phyloP scores from a whole-genome alignment of 768 basidiomycete genomes.

The Amanita thiersii region DNA sequence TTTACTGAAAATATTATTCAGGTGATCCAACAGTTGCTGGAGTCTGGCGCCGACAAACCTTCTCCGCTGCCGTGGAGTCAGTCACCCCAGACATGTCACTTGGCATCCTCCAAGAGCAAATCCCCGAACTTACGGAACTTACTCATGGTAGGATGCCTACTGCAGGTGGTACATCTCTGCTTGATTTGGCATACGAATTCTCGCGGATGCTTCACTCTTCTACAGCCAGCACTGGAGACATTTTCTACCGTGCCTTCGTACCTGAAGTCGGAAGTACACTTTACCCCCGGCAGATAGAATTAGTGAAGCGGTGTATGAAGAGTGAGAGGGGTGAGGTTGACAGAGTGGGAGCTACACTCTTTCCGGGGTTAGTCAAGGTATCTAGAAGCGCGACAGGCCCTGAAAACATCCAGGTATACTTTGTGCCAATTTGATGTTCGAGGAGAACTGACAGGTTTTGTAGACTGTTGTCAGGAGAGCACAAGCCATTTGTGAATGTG shows the following conservation, averaged over 20 bases:
- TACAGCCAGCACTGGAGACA: slow-evolving; percentile 51
- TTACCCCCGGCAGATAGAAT: slow-evolving; percentile 74
- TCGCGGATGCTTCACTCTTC: slow-evolving; percentile 83
- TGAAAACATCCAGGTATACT: slow-evolving; percentile 43
- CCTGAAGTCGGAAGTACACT: slow-evolving; percentile 72
- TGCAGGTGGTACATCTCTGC: slow-evolving; percentile 44
- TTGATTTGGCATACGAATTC: slow-evolving; percentile 71
- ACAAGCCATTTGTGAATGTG: slow-evolving; percentile 84
- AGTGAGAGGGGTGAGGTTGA: slow-evolving; percentile 70
- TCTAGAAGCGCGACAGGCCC: slow-evolving; percentile 31
- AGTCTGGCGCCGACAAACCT: slow-evolving; percentile 87
- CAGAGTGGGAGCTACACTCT: slow-evolving; percentile 76
- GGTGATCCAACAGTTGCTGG: slow-evolving; percentile 84
- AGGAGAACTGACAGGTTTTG: slow-evolving; percentile 5
- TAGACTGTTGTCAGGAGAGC: slow-evolving; percentile 73
- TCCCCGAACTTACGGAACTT: slow-evolving; percentile 53
- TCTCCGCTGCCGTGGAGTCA: slow-evolving; percentile 75
- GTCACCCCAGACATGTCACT: slow-evolving; percentile 66
- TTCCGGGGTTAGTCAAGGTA: slow-evolving; percentile 84
- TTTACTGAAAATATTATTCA: slow-evolving; percentile 19
- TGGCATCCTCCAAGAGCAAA: slow-evolving; percentile 61
- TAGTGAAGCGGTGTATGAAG: slow-evolving; percentile 73
- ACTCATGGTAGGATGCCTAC: slow-evolving; percentile 37
- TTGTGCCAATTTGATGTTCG: slow-evolving; percentile 8
- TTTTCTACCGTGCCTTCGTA: slow-evolving; percentile 82